These are phyloP conservation scores for Clathrospora elynae DNA, from an alignment of 2,329 filamentous ascomycete species.

Conservation along the genomic window DNA sequence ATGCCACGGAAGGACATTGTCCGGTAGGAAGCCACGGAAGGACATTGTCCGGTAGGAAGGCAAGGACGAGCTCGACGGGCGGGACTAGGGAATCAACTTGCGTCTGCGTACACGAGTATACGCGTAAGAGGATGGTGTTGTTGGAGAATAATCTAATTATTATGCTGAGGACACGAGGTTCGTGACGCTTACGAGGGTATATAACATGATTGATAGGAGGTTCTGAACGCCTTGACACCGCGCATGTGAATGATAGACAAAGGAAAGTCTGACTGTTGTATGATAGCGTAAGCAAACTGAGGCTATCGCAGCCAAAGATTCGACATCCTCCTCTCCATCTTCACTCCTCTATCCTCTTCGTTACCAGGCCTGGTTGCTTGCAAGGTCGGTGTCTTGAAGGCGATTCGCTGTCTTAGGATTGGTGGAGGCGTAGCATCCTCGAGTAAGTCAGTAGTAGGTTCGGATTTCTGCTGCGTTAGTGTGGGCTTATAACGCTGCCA, in stretches of 20 bases:
- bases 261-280: background rate
- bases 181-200: conserved; percentile 22
- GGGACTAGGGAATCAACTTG: background rate
- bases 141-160: background rate
- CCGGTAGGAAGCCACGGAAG: background rate
- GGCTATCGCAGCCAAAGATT: conserved; percentile 16
- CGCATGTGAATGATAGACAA: background rate
- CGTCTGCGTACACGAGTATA: background rate
- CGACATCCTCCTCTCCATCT: conserved; percentile 21
- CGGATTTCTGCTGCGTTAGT: conserved; percentile 15
- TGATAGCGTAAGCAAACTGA: background rate
- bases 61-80: conserved; percentile 2
- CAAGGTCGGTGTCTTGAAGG: conserved; percentile 14
- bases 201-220: conserved; percentile 16
- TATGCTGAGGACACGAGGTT: background rate
- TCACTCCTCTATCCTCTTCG: conserved; percentile 12
- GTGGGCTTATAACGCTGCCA: conserved; percentile 21
- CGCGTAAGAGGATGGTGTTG: background rate
- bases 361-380: conserved; percentile 7
- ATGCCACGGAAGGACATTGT: conserved; percentile 1
- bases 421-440: conserved; percentile 5
- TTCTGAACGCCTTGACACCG: conserved; percentile 5
- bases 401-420: conserved; percentile 9
- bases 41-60: background rate
- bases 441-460: background rate